Evolutionary conservation across 2,329 filamentous ascomycete genomes (phyloP), one percentile per base, ranked within the genome.

Genomic region (Aspergillus sojae): DNA sequence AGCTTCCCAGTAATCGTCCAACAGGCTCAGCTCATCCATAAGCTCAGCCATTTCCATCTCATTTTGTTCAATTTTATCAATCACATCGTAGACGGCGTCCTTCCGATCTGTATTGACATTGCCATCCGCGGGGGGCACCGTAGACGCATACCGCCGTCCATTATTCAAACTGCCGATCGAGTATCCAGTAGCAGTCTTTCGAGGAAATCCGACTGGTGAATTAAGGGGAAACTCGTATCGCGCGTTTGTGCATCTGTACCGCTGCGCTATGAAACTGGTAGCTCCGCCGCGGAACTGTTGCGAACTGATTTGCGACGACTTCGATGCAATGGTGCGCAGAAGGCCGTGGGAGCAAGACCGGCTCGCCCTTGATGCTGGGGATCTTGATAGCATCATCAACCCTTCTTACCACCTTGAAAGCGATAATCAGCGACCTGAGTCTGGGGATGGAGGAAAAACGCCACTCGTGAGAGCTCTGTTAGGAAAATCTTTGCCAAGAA

Each of bases 31-130:
- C 3, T 78, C 74, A n/a, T 78, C 69, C 63, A 79, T 69, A 12
- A 77, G 62, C 32, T 74, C 67, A 6, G 73, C 71, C 45, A 80
- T 67, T 30, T 74, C 72, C 23, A 71, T 71, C 50, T 80, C 77
- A 36, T 73, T 74, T 19, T 75, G 62, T 34, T 75, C 72, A 64
- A 80, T 78, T 55, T 70, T 71, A 55, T 80, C 78, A 50, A 80
- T 74, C 61, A 80, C 61, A 23, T 52, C 65, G 61, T 76, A 79
- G 57, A 80, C 68, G 12, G 68, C 67, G 46, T 75, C 74, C 62
- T 74, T 74, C 28, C 68, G 67, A 45, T 67, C 65, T 41, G 66
- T 59, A 32, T 67, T 60, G 23, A 64, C 57, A 34, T 65, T 62
- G 34, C 52, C 57, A 45, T 71, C 65, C 32, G 65, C 61, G 34